Conservation (phyloP, 352 stramenopile genomes). For the Nothophytophthora sp. region DNA sequence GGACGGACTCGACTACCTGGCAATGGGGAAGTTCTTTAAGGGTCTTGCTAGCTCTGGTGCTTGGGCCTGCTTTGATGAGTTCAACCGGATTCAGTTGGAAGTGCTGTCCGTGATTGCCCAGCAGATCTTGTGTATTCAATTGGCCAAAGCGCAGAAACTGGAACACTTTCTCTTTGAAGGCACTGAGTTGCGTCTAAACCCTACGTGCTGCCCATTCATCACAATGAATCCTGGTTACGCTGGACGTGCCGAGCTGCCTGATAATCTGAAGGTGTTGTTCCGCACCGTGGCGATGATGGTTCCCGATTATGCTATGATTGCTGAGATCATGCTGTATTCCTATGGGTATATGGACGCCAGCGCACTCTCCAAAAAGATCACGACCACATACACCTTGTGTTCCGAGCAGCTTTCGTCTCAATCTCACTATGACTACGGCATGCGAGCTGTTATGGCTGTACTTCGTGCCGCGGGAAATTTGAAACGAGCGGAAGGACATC, state of each 20-base stretch:
- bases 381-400: conserved; percentile 94
- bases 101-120: conserved; percentile 95
- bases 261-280: conserved; percentile 96
- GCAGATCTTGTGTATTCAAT: conserved; percentile 94
- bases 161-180: conserved; percentile 95
- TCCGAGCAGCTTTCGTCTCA: conserved; percentile 94
- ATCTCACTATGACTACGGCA: conserved; percentile 97
- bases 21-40: conserved; percentile 97
- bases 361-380: conserved; percentile 86
- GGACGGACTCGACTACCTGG: conserved; percentile 90
- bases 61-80: conserved; percentile 96
- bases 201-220: conserved; percentile 94
- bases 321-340: conserved; percentile 93
- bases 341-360: conserved; percentile 92
- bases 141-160: conserved; percentile 88
- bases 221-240: conserved; percentile 97
- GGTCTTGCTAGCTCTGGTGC: conserved; percentile 90
- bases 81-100: conserved; percentile 96
- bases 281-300: conserved; percentile 96
- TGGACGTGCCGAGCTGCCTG: conserved; percentile 92
- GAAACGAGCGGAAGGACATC: too few relatives aligned
- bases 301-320: conserved; percentile 94
- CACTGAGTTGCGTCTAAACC: conserved; percentile 92
- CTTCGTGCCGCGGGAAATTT: conserved; percentile 93
- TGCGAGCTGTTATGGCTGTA: conserved; percentile 95